Evolutionary conservation across 1,284 basidiomycete genomes (phyloP), one percentile per base, ranked within the genome.

Genomic region (Moesziomyces sp.): DNA sequence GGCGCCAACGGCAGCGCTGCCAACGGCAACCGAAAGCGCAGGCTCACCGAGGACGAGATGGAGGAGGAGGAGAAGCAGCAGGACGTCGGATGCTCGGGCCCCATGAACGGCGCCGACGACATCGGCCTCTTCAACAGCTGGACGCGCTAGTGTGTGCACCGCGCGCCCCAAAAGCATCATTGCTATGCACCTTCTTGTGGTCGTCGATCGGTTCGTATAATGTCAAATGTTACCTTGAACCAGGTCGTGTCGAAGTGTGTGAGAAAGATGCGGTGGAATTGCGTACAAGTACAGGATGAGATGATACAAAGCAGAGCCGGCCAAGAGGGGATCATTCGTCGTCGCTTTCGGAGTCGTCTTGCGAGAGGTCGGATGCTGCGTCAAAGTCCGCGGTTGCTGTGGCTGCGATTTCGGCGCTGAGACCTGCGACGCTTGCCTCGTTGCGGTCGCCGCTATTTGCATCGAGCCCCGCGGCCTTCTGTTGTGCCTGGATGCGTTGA

Each of bases 41-140:
- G 71, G 10, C 55, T 74, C 24, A 58, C 40, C 28, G 58, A 59
- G 3, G 61, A 68, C 16, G 71, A 70, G 46, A 16, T 59, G 5
- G 61, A 67, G 26, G 62, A 71, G 44, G 64, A 78, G 46, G 76
- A 73, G 21, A 51, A 71, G 26, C 74, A 80, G 54, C 56, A 68
- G n/a, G 18, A 53, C 18, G 43, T 68, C 14, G 76, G 74, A 24
- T 83, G 81, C 53, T 78, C 74, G 11, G 81, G 82, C 14, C 81
- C 82, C 11, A 79, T 83, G 79, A 82, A 83, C 30, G 82, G 81
- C 43, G 79, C 80, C 2, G 82, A 83, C 46, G 82, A 82, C 46
- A 71, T 82, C 21, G 76, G 77, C 8, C 61, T 80, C 13, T 79
- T 70, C 56, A 80, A 80, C 60, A 66, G 63, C 50, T 80, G 75